Base-by-base conservation (phyloP, 768 basidiomycete genomes). In the Rhizopogon roseolus region DNA sequence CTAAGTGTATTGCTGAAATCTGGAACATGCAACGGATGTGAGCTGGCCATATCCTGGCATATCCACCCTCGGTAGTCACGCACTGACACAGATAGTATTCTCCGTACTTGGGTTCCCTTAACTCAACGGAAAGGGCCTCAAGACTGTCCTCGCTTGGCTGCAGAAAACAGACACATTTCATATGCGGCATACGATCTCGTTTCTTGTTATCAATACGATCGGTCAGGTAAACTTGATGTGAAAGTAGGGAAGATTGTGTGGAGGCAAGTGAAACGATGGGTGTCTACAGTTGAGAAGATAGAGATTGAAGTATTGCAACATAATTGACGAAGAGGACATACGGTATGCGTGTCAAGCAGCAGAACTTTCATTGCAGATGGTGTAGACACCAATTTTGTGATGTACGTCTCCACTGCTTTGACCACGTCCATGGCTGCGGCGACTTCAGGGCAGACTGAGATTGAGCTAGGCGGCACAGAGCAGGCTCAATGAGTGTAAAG, bases 31-130 rank as follows among this genome's bases (percentile, higher is more conserved):
- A 41, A 45, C 11, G 5, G 49, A 53, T 34, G 49, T 63, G 57
- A 66, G 66, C 53, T 52, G 50, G 37, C 32, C 55, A 55, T 51
- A 52, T 51, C 25, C 50, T 32, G 55, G 52, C 58, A 58, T 59
- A 70, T 62, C 61, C 64, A 55, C 36, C 42, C 39, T 19, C 63
- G 63, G 71, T 73, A 80, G 76, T 80, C 83, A 89, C 86, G 80
- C 77, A 93, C 96, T 88, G 82, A 98, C 96, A 99, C 67, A 99
- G 75, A 79, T 96, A 98, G 73, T 99, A 99, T 74, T 94, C 93
- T 68, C 94, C 94, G 64, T 98, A 99, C 71, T 89, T 89, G 9
- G 95, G 96, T 63, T 93, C 88, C 37, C 78, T 79, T 34, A 99
- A 76, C 66, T 99, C 97, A 52, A 80, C 75, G 60, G 88, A 88